phyloP scores from a whole-genome alignment of 73 alveolate species.

The Paramecium tetraurelia region DNA sequence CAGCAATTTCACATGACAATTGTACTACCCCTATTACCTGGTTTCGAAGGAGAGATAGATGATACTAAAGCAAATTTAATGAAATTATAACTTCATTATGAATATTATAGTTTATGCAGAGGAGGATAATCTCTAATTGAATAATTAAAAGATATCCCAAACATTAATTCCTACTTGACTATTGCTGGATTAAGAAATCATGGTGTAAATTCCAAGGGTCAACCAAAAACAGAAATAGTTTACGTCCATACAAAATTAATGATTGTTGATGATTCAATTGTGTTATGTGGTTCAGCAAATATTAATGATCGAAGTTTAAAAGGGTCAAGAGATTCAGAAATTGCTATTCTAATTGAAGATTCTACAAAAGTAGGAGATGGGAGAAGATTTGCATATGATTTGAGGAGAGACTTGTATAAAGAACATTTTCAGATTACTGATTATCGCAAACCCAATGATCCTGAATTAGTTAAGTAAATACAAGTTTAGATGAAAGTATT shows the following conservation, averaged over 20 bases:
- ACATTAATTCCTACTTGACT: constrained; percentile 83
- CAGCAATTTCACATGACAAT: constrained; percentile 79
- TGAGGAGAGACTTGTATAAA: constrained; percentile 71
- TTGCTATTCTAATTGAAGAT: constrained; percentile 70
- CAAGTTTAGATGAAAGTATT: constrained; percentile 55
- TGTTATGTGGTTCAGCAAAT: constrained; percentile 93
- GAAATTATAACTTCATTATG: constrained; percentile 79
- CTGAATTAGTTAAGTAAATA: constrained; percentile 67
- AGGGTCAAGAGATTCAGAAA: constrained; percentile 94
- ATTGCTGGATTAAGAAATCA: constrained; percentile 90
- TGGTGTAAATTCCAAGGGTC: constrained; percentile 66
- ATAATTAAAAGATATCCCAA: constrained; percentile 69
- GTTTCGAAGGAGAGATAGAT: constrained; percentile 92
- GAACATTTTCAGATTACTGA: constrained; percentile 87
- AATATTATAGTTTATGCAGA: constrained; percentile 71
- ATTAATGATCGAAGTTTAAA: constrained; percentile 93
- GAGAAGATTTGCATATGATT: constrained; percentile 64
- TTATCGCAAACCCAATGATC: constrained; percentile 72
- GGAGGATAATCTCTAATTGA: constrained; percentile 75
- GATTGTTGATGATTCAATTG: constrained; percentile 91
- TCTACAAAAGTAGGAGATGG: constrained; percentile 50
- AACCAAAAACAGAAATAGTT: constrained; percentile 87
- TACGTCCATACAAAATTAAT: constrained; percentile 93
- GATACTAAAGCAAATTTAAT: constrained; percentile 62
- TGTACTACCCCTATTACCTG: constrained; percentile 92